Percentiles rank a stretch among this genome's conserved stretches.
Conservation (phyloP, 768 basidiomycete species). For the Boletellus sp. region DNA sequence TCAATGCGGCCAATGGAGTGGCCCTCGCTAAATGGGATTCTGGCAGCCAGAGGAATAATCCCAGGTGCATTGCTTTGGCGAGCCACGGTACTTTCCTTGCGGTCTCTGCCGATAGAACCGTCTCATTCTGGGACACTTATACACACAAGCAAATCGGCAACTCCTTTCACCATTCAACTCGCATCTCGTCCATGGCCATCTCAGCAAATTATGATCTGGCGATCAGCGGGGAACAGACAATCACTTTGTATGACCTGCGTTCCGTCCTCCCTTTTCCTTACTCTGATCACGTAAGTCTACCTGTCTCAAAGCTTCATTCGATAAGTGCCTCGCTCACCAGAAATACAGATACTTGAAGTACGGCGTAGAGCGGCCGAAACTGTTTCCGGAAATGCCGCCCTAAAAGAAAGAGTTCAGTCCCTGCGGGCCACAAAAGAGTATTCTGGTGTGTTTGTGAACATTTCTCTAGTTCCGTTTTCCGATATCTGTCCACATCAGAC, state of each 20-base stretch:
- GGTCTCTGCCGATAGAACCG: background rate
- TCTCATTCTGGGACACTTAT: constrained; percentile 7
- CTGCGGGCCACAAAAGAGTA: too few relatives aligned
- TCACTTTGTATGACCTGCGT: background rate
- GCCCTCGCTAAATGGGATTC: background rate
- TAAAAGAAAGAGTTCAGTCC: too few relatives aligned
- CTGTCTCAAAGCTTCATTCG: background rate
- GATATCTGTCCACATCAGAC: too few relatives aligned
- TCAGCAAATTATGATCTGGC: background rate
- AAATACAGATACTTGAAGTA: background rate
- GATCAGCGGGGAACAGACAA: background rate
- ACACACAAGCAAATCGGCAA: too few relatives aligned
- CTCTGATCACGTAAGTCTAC: background rate
- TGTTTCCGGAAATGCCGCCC: too few relatives aligned
- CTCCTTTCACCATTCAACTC: too few relatives aligned
- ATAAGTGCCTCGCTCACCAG: background rate
- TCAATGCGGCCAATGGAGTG: background rate
- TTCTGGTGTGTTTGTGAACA: too few relatives aligned
- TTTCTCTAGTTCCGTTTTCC: too few relatives aligned
- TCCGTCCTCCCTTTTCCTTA: background rate
- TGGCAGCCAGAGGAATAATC: background rate
- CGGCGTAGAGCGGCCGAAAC: background rate
- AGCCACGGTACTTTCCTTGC: background rate
- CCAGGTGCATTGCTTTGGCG: background rate
- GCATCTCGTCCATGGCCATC: too few relatives aligned